Conservation (phyloP, 2,329 filamentous ascomycete species). For the Fusarium ramigenum region DNA sequence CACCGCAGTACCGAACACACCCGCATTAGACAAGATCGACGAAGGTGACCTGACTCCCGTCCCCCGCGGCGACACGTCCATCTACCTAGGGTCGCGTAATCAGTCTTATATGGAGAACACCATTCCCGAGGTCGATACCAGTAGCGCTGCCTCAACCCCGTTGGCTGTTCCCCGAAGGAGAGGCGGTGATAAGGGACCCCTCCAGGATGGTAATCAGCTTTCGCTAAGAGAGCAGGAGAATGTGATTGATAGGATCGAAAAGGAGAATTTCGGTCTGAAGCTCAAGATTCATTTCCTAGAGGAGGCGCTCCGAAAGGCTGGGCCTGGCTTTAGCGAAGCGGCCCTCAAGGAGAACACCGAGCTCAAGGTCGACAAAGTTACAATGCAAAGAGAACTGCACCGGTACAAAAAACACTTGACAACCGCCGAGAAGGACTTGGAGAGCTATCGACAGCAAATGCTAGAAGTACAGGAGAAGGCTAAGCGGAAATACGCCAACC, state of each 20-base stretch:
- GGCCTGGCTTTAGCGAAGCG: slow-evolving; percentile 87
- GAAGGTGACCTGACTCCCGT: slow-evolving; percentile 80
- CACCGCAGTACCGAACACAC: slow-evolving; percentile 70
- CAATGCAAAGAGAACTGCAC: slow-evolving; percentile 86
- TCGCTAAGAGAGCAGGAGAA: slow-evolving; percentile 95
- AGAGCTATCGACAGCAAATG: slow-evolving; percentile 83
- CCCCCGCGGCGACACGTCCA: slow-evolving; percentile 76
- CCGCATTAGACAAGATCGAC: slow-evolving; percentile 72
- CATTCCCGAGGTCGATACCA: slow-evolving; percentile 78
- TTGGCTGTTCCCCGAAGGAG: slow-evolving; percentile 74
- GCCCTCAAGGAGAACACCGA: slow-evolving; percentile 95
- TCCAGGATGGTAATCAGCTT: slow-evolving; percentile 89
- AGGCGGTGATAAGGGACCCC: slow-evolving; percentile 69
- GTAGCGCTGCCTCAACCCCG: slow-evolving; percentile 85
- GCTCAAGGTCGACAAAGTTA: slow-evolving; percentile 90
- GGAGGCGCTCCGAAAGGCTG: slow-evolving; percentile 85
- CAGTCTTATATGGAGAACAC: slow-evolving; percentile 75
- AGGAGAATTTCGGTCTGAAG: slow-evolving; percentile 97
- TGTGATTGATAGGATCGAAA: slow-evolving; percentile 94
- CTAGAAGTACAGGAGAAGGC: slow-evolving; percentile 83
- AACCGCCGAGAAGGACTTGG: slow-evolving; percentile 85
- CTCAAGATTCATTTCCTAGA: slow-evolving; percentile 97
- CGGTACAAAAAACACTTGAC: slow-evolving; percentile 86
- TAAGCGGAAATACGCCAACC: slow-evolving; percentile 78
- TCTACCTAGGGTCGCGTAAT: slow-evolving; percentile 72